A percentile compares a stretch with the other conserved stretches of the same genome.
phyloP scores from a whole-genome alignment of 441 rosid species.

The Aleurites moluccanus region DNA sequence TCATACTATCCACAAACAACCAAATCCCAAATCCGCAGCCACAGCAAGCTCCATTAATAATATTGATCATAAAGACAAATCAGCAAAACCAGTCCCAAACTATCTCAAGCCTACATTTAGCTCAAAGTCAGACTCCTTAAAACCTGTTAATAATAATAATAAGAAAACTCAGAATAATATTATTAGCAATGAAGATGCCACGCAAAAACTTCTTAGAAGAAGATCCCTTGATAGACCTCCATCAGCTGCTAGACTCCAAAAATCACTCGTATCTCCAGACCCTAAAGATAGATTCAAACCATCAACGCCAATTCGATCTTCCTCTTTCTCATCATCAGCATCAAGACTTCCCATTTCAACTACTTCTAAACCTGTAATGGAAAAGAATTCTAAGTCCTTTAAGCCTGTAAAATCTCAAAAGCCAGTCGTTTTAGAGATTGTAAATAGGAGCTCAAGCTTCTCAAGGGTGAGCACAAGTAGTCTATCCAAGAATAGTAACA shows the following conservation, averaged over 20 bases:
- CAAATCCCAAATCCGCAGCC: constrained; percentile 20
- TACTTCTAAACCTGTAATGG: constrained; percentile 17
- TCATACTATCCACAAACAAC: constrained; percentile 27
- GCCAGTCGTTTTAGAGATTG: constrained; percentile 16
- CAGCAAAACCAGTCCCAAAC: constrained; percentile 45
- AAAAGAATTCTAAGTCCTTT: constrained; percentile 29
- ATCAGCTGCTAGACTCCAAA: constrained; percentile 34
- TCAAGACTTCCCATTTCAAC: constrained; percentile 17
- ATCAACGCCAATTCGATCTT: constrained; percentile 27
- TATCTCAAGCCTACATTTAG: constrained; percentile 57
- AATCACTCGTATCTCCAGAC: constrained; percentile 39
- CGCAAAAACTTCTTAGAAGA: constrained; percentile 41
- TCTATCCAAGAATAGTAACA: constrained; percentile 17
- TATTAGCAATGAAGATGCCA: constrained; percentile 11
- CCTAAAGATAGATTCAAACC: constrained; percentile 35
- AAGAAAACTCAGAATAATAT: background rate
- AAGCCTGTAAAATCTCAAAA: constrained; percentile 29
- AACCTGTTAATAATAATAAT: constrained; percentile 14
- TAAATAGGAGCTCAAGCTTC: constrained; percentile 14
- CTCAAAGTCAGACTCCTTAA: constrained; percentile 42
- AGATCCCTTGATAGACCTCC: constrained; percentile 66
- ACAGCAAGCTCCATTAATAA: background rate
- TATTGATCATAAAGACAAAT: constrained; percentile 13
- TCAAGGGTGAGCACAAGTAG: background rate
- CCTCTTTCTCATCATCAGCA: constrained; percentile 28